phyloP scores from a whole-genome alignment of 306 rosid species.

The Vigna trinervia region DNA sequence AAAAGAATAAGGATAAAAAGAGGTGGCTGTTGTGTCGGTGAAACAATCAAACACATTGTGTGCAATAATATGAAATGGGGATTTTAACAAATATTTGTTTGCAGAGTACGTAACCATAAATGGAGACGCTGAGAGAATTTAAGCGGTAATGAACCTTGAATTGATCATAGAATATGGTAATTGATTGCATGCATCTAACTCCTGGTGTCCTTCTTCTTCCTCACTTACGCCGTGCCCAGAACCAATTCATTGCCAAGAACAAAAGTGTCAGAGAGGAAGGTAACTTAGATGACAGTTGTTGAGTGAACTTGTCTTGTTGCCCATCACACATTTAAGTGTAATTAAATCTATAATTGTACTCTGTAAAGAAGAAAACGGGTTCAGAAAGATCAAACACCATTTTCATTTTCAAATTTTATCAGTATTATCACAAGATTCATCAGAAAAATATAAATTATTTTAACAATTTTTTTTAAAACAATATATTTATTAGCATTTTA shows the following conservation, averaged over 20 bases:
- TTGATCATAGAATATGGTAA: background rate
- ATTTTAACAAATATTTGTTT: conserved; percentile 9
- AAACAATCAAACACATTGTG: background rate
- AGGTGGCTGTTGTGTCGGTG: conserved; percentile 7
- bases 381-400: no score
- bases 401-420: no score
- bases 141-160: conserved; percentile 13
- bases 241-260: conserved; percentile 33
- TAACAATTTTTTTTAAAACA: no score
- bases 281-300: background rate
- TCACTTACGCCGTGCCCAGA: background rate
- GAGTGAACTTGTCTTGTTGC: conserved; percentile 21
- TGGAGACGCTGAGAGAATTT: conserved; percentile 19
- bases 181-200: conserved; percentile 41
- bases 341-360: no score
- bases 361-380: no score
- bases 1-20: background rate
- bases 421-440: no score
- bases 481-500: no score
- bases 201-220: conserved; percentile 9
- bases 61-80: background rate
- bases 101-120: background rate
- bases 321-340: background rate
- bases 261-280: conserved; percentile 40
- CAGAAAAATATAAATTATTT: no score